These are phyloP conservation scores for Tagetes erecta DNA, from an alignment of 129 eudicot species.

Conservation along the genomic window DNA sequence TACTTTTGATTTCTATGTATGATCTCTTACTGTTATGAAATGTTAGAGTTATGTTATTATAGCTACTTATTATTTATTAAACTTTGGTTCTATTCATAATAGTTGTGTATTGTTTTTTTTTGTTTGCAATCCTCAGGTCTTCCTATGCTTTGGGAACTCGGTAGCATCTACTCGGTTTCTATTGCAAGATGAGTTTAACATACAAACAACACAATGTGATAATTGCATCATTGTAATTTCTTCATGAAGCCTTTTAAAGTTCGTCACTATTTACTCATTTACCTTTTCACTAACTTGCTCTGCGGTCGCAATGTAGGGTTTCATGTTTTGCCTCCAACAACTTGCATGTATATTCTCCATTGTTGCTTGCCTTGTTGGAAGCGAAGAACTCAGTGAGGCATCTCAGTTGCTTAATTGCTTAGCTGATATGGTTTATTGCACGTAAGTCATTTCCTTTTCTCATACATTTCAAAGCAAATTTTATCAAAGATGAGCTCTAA, in stretches of 20 bases:
- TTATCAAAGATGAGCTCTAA: conserved; percentile 29
- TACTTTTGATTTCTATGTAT: not conserved
- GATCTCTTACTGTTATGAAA: not conserved
- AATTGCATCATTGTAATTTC: conserved; percentile 90
- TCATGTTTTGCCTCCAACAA: conserved; percentile 97
- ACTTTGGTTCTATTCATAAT: not conserved
- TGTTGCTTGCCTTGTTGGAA: conserved; percentile 84
- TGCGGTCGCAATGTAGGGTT: conserved; percentile 54
- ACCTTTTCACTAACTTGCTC: conserved; percentile 11
- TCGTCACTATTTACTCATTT: not conserved
- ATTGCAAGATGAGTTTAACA: conserved; percentile 97
- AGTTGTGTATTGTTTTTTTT: conserved; percentile 4
- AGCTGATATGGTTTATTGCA: conserved; percentile 92
- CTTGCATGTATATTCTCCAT: conserved; percentile 90
- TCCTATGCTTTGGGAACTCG: conserved; percentile 85
- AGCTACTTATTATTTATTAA: not conserved
- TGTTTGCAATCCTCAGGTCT: conserved; percentile 52
- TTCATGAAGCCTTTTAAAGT: conserved; percentile 24
- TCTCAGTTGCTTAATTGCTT: conserved; percentile 79
- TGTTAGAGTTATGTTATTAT: not conserved
- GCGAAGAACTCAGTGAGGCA: conserved; percentile 81
- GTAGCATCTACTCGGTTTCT: conserved; percentile 96
- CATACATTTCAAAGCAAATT: not conserved
- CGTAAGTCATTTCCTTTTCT: conserved; percentile 51
- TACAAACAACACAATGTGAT: conserved; percentile 92